phyloP scores from a whole-genome alignment of 495 filamentous ascomycete genomes.

The Tuber melanosporum region DNA sequence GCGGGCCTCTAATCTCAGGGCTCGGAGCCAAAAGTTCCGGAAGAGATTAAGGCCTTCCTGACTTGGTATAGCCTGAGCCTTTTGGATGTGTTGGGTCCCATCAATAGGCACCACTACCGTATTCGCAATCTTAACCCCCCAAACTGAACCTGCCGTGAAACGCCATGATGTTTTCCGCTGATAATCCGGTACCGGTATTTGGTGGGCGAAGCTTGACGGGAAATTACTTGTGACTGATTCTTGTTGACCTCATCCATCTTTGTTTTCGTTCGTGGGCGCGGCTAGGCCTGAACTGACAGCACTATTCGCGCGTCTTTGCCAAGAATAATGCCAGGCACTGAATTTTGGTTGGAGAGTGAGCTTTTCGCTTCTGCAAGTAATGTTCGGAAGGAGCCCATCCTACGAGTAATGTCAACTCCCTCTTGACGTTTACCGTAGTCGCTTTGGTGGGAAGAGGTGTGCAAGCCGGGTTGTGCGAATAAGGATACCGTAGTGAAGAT shows the following conservation, averaged over 20 bases:
- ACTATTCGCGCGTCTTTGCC: too few species aligned
- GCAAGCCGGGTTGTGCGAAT: neutral
- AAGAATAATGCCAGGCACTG: too few species aligned
- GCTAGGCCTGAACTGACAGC: too few species aligned
- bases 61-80: neutral
- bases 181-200: neutral
- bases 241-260: too few species aligned
- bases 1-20: neutral
- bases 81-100: neutral
- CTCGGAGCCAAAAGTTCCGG: neutral
- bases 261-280: too few species aligned
- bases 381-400: neutral
- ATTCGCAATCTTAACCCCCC: neutral
- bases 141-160: neutral
- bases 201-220: too few species aligned
- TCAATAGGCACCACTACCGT: neutral
- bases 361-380: neutral
- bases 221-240: neutral
- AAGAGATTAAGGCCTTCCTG: neutral
- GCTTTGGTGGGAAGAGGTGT: neutral
- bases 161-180: neutral
- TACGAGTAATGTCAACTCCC: neutral
- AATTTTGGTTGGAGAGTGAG: too few species aligned
- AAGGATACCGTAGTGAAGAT: neutral
- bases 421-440: neutral